Evolutionary conservation across 345 rosid genomes (phyloP).

Genomic region (Brassica carinata): DNA sequence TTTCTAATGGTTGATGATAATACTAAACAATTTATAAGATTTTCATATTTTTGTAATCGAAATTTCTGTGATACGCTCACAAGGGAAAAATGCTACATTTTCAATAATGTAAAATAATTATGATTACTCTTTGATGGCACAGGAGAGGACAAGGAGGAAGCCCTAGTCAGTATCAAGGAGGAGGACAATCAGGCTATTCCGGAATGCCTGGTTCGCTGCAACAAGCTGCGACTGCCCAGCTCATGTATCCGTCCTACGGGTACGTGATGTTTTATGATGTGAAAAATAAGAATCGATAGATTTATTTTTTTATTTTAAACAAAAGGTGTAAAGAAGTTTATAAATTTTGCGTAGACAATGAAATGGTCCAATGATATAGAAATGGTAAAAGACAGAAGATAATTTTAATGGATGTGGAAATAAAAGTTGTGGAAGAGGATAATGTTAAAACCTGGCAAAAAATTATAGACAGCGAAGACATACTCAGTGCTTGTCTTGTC

Average conservation of each 20-base stretch:
- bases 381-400: conserved; percentile 29
- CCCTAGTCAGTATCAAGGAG: conserved; percentile 52
- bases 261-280: not conserved
- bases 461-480: conserved; percentile 39
- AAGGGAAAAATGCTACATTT: not conserved
- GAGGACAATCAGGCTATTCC: conserved; percentile 48
- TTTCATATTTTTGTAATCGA: not conserved
- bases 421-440: conserved; percentile 39
- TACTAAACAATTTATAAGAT: not conserved
- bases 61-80: not conserved
- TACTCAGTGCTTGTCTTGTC: conserved; percentile 39
- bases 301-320: conserved; percentile 7
- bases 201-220: conserved; percentile 54
- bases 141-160: conserved; percentile 77
- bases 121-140: conserved; percentile 16
- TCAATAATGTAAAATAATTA: not conserved
- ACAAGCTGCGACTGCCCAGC: conserved; percentile 46
- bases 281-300: not conserved
- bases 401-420: conserved; percentile 27
- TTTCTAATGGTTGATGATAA: not conserved
- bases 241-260: conserved; percentile 41
- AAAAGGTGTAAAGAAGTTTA: conserved; percentile 14
- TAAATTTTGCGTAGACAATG: conserved; percentile 25
- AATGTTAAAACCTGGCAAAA: conserved; percentile 36
- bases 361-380: conserved; percentile 34